These are phyloP conservation scores for Crithidia bombi DNA, from an alignment of 208 protist species.

Conservation along the genomic window DNA sequence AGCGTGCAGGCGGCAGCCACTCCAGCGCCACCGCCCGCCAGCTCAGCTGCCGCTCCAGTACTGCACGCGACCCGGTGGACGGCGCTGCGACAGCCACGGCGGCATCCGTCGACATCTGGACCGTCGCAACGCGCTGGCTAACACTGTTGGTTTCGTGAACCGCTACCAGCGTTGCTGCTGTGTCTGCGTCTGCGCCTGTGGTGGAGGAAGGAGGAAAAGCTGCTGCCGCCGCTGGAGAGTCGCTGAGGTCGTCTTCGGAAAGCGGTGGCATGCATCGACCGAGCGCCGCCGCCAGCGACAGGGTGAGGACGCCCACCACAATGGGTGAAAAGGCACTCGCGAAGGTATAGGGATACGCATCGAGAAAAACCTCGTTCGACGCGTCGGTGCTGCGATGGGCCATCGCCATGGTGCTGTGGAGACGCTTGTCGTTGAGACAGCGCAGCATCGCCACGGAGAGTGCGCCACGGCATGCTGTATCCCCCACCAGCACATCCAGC, in stretches of 20 bases:
- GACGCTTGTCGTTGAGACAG: neutral
- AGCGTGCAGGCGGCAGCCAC: conserved; percentile 6
- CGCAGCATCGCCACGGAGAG: conserved; percentile 17
- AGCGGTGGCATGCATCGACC: neutral
- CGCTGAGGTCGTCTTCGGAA: neutral
- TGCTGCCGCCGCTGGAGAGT: neutral
- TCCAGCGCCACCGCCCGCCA: conserved; percentile 1
- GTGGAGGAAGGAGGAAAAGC: neutral
- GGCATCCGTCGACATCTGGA: neutral
- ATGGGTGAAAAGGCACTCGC: neutral
- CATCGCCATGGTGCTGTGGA: neutral
- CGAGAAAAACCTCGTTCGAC: neutral
- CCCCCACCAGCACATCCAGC: conserved; percentile 16
- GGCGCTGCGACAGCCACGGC: neutral
- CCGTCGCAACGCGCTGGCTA: too few relatives aligned
- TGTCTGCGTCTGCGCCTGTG: neutral
- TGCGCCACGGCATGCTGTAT: conserved; percentile 14
- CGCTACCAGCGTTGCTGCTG: neutral
- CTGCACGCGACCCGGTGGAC: neutral
- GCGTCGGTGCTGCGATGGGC: neutral
- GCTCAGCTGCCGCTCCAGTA: conserved; percentile 2
- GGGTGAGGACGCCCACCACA: neutral
- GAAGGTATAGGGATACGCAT: conserved; percentile 14
- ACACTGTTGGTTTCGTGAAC: neutral
- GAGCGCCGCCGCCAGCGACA: conserved; percentile 6